Evolutionary conservation across 2,329 filamentous ascomycete species (phyloP).

Genomic region (Microdochium trichocladiopsis): DNA sequence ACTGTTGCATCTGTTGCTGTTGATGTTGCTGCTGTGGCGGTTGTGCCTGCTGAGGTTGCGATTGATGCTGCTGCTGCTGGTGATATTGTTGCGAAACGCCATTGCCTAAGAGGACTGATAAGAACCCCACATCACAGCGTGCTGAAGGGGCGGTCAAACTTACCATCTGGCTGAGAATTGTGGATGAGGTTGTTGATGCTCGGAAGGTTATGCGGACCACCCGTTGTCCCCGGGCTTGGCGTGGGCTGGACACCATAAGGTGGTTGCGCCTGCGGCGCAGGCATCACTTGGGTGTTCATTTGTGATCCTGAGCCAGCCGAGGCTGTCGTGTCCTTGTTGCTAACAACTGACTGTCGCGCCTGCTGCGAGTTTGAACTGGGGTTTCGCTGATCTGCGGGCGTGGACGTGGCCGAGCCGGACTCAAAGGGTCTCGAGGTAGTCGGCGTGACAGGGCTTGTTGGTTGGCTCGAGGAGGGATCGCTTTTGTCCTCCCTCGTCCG

Average conservation of each 20-base stretch:
- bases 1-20: constrained; percentile 19
- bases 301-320: constrained; percentile 20
- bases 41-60: constrained; percentile 15
- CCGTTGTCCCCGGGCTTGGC: constrained; percentile 18
- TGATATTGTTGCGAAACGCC: constrained; percentile 25
- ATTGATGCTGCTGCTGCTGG: constrained; percentile 11
- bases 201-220: constrained; percentile 58
- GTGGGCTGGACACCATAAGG: constrained; percentile 36
- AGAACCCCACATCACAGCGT: background rate
- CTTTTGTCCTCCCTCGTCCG: constrained; percentile 85
- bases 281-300: constrained; percentile 21
- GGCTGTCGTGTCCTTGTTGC: constrained; percentile 14
- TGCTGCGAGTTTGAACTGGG: constrained; percentile 9
- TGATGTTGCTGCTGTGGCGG: constrained; percentile 18
- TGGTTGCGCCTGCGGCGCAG: constrained; percentile 20
- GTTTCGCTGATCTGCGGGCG: constrained; percentile 17
- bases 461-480: constrained; percentile 60
- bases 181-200: constrained; percentile 83
- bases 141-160: background rate
- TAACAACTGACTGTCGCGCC: constrained; percentile 9
- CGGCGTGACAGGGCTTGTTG: constrained; percentile 56
- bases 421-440: constrained; percentile 46
- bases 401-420: constrained; percentile 28
- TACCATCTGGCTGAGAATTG: constrained; percentile 40
- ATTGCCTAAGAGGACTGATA: constrained; percentile 21